Percentiles rank a stretch among this genome's conserved stretches.
Conservation (phyloP, 164 flowering plant species). For the Vitis riparia region DNA sequence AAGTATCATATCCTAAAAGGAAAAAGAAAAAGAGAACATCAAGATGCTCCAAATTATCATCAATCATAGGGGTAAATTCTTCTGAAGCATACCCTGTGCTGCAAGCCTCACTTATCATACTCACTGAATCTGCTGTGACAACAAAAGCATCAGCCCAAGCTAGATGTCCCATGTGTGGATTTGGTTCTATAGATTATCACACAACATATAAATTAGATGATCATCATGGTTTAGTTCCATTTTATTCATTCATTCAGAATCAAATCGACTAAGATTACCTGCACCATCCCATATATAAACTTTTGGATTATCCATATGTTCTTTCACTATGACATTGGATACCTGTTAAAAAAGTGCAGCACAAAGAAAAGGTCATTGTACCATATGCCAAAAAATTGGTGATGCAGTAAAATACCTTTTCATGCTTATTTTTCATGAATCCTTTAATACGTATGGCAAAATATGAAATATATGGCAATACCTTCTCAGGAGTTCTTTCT, state of each 20-base stretch:
- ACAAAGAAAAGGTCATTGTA: background rate
- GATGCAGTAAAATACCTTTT: too few relatives aligned
- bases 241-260: background rate
- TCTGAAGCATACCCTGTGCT: slow-evolving; percentile 80
- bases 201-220: background rate
- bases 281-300: slow-evolving; percentile 84
- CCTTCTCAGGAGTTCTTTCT: slow-evolving; percentile 83
- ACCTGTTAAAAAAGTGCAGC: slow-evolving; percentile 43
- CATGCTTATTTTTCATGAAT: too few relatives aligned
- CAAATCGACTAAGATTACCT: slow-evolving; percentile 48
- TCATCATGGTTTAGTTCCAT: background rate
- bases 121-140: slow-evolving; percentile 93
- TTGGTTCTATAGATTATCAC: slow-evolving; percentile 58
- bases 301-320: slow-evolving; percentile 71
- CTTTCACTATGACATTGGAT: slow-evolving; percentile 52
- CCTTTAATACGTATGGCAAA: background rate
- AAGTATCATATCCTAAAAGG: background rate
- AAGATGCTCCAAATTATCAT: background rate
- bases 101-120: slow-evolving; percentile 97
- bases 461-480: slow-evolving; percentile 13
- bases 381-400: too few relatives aligned
- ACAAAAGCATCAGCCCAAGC: slow-evolving; percentile 99
- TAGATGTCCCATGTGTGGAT: slow-evolving; percentile 91
- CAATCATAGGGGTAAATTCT: background rate
- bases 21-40: background rate